Evolutionary conservation across 495 filamentous ascomycete genomes (phyloP), one percentile per base, ranked within the genome.

Genomic region (Schizothecium vesticola): DNA sequence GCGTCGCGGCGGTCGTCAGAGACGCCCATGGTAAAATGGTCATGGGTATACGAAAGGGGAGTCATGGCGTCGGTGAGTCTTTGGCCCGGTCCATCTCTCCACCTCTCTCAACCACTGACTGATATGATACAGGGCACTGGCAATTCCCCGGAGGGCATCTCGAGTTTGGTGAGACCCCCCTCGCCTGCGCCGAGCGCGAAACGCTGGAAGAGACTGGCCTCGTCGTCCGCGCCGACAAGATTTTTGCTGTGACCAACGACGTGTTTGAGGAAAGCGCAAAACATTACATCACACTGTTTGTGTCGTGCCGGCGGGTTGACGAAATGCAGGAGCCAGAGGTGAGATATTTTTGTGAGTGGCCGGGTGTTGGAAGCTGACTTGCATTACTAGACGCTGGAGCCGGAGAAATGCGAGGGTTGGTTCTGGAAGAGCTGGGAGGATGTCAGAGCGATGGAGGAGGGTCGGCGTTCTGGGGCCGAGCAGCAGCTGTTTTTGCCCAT

Each of bases 121-220:
- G 31, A n/a, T 11, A n/a, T 29, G 25, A 11, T 29, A 4, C 16
- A 83, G 89, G 86, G 2, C 86, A 86, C 8, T 88, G 81, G 81
- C 86, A 86, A 28, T 81, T 89, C 19, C 88, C 90, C 4, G 90
- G 90, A 58, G 90, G 90, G 4, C 89, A 92, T 63, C 84, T 91
- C 23, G 89, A 92, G 56, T 81, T 84, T 66, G 86, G 86, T 57
- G 90, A 92, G 71, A 77, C 78, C 2, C 81, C 83, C 59, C 81
- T 86, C 56, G 76, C 68, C 0, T 90, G 88, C 71, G 88, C 89
- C 0, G 81, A 75, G 61, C 84, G 90, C n/a, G 90, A 91, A 73
- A 78, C 86, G 1, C 76, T 86, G 10, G 89, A 92, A 73, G 90
- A 92, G 74, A 90, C 90, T 0, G 89, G 85, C 4, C 77, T 91